Percentiles rank a stretch among this genome's conserved stretches.
These are phyloP conservation scores for Euphorbia pulcherrima DNA, from an alignment of 345 rosid genomes.

Conservation along the genomic window DNA sequence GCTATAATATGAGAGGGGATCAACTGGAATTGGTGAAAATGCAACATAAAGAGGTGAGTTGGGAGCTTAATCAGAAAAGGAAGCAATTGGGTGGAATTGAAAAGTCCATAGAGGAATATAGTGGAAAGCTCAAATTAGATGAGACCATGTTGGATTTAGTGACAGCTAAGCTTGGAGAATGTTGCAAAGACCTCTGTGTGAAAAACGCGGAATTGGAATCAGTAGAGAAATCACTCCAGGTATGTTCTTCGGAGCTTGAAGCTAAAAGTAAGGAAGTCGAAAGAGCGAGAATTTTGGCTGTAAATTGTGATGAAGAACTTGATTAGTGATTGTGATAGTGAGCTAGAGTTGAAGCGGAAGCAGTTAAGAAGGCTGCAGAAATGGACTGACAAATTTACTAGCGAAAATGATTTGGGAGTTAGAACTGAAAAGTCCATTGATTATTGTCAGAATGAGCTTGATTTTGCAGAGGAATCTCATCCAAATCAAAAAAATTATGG, in stretches of 20 bases:
- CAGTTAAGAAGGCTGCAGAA: conserved; percentile 2
- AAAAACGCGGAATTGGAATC: conserved; percentile 4
- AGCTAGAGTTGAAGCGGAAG: conserved; percentile 13
- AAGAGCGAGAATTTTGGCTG: neutral
- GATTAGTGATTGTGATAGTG: conserved; percentile 14
- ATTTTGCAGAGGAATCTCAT: conserved; percentile 8
- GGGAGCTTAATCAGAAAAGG: conserved; percentile 5
- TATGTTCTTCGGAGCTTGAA: neutral
- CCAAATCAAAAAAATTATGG: neutral
- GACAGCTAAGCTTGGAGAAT: neutral
- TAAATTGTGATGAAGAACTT: conserved; percentile 10
- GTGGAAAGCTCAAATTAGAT: conserved; percentile 6
- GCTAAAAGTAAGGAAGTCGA: conserved; percentile 12
- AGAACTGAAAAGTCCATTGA: conserved; percentile 5
- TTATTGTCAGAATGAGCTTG: conserved; percentile 11
- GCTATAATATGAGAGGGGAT: neutral
- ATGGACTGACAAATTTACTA: conserved; percentile 2
- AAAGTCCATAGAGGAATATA: neutral
- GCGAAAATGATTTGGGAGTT: conserved; percentile 7
- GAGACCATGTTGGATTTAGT: conserved; percentile 10
- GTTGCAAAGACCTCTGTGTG: conserved; percentile 3
- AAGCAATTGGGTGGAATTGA: conserved; percentile 7
- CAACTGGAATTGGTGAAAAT: conserved; percentile 15
- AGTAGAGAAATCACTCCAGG: conserved; percentile 5
- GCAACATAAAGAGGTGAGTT: neutral